Evolutionary conservation across 1,139 yeast species (phyloP).

Genomic region (Suhomyces anneliseae): DNA sequence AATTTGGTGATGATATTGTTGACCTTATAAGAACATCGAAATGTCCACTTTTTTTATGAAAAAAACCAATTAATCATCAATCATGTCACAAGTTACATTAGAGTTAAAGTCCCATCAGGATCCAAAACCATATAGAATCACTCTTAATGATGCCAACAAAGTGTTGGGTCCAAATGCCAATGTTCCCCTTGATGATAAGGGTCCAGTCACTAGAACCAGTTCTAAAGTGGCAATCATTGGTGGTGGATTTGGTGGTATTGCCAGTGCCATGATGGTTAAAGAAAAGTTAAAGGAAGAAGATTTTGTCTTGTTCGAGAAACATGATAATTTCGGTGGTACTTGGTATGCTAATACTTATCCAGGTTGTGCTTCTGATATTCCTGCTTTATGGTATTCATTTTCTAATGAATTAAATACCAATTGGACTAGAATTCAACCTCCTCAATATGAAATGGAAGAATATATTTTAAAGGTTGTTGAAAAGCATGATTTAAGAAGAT

Average conservation of each 20-base stretch:
- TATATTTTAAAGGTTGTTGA: conserved; percentile 42
- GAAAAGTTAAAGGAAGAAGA: conserved; percentile 34
- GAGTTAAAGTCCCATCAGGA: conserved; percentile 33
- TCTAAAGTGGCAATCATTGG: conserved; percentile 45
- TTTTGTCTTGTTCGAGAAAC: conserved; percentile 45
- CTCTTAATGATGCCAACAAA: conserved; percentile 27
- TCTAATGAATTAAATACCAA: conserved; percentile 40
- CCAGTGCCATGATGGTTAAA: conserved; percentile 30
- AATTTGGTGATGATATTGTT: too few relatives aligned
- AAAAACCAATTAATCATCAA: not conserved
- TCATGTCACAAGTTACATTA: conserved; percentile 27
- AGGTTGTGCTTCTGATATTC: conserved; percentile 54
- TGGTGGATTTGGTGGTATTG: conserved; percentile 51
- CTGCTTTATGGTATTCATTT: conserved; percentile 50
- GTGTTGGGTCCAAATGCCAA: conserved; percentile 27
- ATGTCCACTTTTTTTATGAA: too few relatives aligned
- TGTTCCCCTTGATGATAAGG: conserved; percentile 16
- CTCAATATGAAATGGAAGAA: conserved; percentile 49
- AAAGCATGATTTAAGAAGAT: conserved; percentile 31
- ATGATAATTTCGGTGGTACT: conserved; percentile 51
- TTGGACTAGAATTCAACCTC: conserved; percentile 50
- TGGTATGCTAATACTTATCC: conserved; percentile 58
- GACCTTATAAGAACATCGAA: not conserved
- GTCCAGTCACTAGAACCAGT: conserved; percentile 24
- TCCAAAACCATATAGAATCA: conserved; percentile 34